phyloP scores from a whole-genome alignment of 441 rosid species.

The Erodium trifolium region DNA sequence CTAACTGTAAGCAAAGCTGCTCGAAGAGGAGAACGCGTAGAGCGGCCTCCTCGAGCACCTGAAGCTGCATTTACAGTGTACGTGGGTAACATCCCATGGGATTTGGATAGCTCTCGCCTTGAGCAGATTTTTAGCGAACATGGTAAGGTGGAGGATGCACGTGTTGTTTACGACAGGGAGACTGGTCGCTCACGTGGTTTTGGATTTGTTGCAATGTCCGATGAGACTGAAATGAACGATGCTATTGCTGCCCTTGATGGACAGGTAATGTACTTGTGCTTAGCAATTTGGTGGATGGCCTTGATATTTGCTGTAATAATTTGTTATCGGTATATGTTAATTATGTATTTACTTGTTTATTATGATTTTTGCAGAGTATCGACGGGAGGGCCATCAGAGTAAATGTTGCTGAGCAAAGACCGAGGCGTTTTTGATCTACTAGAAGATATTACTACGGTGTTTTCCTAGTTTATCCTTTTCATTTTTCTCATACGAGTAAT shows the following conservation, averaged over 20 bases:
- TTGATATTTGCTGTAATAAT: neutral
- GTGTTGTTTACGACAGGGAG: slow-evolving; percentile 54
- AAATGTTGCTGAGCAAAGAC: neutral
- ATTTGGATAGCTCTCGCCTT: slow-evolving; percentile 42
- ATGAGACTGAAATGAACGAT: slow-evolving; percentile 57
- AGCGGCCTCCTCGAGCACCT: slow-evolving; percentile 35
- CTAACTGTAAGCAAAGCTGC: slow-evolving; percentile 64
- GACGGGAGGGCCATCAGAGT: neutral
- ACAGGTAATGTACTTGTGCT: slow-evolving; percentile 31
- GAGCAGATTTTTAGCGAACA: slow-evolving; percentile 63
- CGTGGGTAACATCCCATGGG: slow-evolving; percentile 66
- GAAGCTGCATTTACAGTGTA: slow-evolving; percentile 36
- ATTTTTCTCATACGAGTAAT: too few species aligned
- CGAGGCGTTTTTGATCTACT: neutral
- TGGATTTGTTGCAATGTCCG: slow-evolving; percentile 61
- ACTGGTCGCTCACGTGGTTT: slow-evolving; percentile 69
- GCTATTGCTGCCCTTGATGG: slow-evolving; percentile 76
- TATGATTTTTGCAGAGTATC: neutral
- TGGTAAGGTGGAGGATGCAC: slow-evolving; percentile 53
- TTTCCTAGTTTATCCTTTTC: neutral
- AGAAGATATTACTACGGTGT: neutral
- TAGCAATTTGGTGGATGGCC: too few species aligned
- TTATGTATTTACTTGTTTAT: neutral
- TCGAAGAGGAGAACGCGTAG: slow-evolving; percentile 51
- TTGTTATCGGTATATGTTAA: neutral